These are phyloP conservation scores for Lactuca sativa DNA, from an alignment of 129 eudicot genomes.

Conservation along the genomic window DNA sequence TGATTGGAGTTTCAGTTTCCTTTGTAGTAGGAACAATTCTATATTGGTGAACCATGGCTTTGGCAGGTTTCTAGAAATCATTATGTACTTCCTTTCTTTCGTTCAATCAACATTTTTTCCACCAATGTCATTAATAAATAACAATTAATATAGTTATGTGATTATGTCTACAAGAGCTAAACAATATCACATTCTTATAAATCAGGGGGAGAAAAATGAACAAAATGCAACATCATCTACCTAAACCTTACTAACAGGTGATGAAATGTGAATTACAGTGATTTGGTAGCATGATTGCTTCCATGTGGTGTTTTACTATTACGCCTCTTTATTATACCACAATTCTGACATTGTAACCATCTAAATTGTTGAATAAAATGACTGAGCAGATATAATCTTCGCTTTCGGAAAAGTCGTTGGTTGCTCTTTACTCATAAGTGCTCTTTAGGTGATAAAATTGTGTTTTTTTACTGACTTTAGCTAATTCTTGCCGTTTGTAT, in stretches of 20 bases:
- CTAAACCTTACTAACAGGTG: constrained; percentile 1
- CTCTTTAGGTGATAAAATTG: too few relatives aligned
- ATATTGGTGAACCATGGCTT: constrained; percentile 68
- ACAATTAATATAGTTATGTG: neutral
- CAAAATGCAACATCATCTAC: constrained; percentile 10
- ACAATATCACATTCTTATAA: too few relatives aligned
- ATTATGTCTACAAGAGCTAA: neutral
- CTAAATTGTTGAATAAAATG: too few relatives aligned
- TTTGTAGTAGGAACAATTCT: constrained; percentile 59
- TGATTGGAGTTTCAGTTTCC: constrained; percentile 52
- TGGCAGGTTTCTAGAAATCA: too few relatives aligned
- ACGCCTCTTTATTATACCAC: constrained; percentile 74
- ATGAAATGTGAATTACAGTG: neutral
- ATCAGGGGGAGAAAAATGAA: neutral
- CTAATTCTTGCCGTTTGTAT: too few relatives aligned
- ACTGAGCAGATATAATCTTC: too few relatives aligned
- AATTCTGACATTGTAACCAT: too few relatives aligned
- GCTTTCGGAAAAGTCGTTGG: too few relatives aligned
- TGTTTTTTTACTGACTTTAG: too few relatives aligned
- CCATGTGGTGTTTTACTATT: constrained; percentile 60
- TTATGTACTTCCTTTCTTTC: neutral
- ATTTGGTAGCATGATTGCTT: constrained; percentile 49
- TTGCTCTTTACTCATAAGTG: too few relatives aligned
- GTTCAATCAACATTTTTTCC: neutral
- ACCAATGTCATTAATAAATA: neutral